Conservation (phyloP, 2,329 filamentous ascomycete genomes). For the Blastomyces percursus region DNA sequence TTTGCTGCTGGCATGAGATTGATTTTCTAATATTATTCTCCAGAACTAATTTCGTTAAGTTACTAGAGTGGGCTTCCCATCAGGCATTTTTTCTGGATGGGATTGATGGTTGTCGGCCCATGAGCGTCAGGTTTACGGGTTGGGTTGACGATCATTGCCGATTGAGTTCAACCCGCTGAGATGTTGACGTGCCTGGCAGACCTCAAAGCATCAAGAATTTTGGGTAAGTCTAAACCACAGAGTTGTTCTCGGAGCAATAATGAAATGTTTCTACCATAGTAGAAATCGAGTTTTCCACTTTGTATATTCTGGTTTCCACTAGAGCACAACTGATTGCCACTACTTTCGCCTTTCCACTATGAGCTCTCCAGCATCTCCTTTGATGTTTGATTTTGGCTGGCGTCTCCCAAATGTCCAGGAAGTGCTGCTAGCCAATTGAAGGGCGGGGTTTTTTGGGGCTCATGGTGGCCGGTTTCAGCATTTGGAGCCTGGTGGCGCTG, state of each 20-base stretch:
- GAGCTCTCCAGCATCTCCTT: too few relatives aligned
- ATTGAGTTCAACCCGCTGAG: background rate
- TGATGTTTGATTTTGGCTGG: background rate
- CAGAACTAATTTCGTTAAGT: too few relatives aligned
- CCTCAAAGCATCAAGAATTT: background rate
- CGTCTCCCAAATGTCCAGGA: background rate
- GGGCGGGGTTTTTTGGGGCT: background rate
- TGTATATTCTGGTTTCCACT: background rate
- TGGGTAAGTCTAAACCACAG: background rate
- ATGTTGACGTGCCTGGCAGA: background rate
- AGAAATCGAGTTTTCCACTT: background rate
- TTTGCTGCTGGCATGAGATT: too few relatives aligned
- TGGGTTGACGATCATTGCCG: background rate
- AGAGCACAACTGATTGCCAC: background rate
- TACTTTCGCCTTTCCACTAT: too few relatives aligned
- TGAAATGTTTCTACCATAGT: background rate
- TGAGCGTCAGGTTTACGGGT: background rate
- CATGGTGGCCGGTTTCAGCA: constrained; percentile 2
- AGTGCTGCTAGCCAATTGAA: background rate
- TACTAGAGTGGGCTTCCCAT: too few relatives aligned
- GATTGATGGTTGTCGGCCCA: background rate
- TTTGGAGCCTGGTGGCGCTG: background rate
- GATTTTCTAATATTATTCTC: too few relatives aligned
- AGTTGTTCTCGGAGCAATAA: background rate
- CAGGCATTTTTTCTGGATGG: background rate